Evolutionary conservation across 192 early-diverging fungal species (phyloP).

Genomic region (Coemansia sp.): DNA sequence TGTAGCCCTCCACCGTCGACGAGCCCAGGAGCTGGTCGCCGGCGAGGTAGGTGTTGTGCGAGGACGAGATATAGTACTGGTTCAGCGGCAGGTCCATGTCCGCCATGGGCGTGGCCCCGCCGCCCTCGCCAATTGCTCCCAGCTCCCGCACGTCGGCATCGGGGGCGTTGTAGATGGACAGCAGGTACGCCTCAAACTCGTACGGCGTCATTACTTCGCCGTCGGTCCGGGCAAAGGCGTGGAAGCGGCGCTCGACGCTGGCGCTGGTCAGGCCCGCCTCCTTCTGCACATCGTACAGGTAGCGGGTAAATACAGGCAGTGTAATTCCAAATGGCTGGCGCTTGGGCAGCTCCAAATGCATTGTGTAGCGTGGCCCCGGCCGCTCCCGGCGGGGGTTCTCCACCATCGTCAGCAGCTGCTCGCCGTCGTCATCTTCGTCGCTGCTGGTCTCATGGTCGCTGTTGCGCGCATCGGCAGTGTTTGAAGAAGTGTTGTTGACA

Average conservation of each 20-base stretch:
- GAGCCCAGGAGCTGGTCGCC: slow-evolving; percentile 77
- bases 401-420: slow-evolving; percentile 5
- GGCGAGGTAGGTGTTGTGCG: slow-evolving; percentile 88
- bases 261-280: slow-evolving; percentile 11
- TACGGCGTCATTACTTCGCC: slow-evolving; percentile 28
- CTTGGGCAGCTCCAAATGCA: slow-evolving; percentile 27
- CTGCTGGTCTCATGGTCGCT: slow-evolving; percentile 9
- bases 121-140: too few species aligned
- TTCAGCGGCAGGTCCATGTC: slow-evolving; percentile 57
- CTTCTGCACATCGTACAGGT: slow-evolving; percentile 40
- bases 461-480: neutral
- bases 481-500: neutral
- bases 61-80: slow-evolving; percentile 80
- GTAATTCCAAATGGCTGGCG: slow-evolving; percentile 23
- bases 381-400: neutral
- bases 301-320: slow-evolving; percentile 29
- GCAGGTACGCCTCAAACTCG: slow-evolving; percentile 40
- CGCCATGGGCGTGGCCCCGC: neutral
- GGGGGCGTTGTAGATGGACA: slow-evolving; percentile 31
- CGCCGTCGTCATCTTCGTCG: slow-evolving; percentile 9
- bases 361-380: neutral
- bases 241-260: slow-evolving; percentile 19
- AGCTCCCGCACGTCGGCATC: too few species aligned
- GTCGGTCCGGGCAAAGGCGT: slow-evolving; percentile 16
- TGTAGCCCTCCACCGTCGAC: slow-evolving; percentile 80